Evolutionary conservation across 306 rosid genomes (phyloP).

Genomic region (Cyamopsis tetragonoloba): DNA sequence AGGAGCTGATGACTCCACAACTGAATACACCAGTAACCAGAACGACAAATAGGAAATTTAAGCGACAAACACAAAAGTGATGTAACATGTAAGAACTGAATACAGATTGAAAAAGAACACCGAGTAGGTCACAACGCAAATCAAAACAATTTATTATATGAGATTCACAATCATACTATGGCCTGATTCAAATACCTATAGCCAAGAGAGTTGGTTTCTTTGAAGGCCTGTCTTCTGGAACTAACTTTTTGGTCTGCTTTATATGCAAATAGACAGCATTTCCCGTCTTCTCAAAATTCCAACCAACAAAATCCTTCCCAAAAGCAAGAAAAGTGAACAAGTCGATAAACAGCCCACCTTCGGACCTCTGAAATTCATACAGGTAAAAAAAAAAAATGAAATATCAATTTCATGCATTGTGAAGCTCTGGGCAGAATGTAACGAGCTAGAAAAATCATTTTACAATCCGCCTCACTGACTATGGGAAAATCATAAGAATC

Average conservation of each 20-base stretch:
- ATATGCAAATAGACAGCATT: slow-evolving; percentile 83
- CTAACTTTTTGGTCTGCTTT: slow-evolving; percentile 60
- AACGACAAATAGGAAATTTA: not conserved
- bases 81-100: not conserved
- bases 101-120: not conserved
- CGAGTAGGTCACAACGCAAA: not conserved
- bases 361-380: slow-evolving; percentile 69
- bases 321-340: slow-evolving; percentile 81
- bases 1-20: slow-evolving; percentile 10
- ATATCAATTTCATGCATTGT: not conserved
- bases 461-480: not conserved
- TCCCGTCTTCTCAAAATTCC: slow-evolving; percentile 87
- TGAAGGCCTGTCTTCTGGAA: slow-evolving; percentile 83
- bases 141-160: not conserved
- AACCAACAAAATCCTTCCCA: slow-evolving; percentile 74
- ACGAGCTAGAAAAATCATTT: not conserved
- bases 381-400: not conserved
- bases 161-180: not conserved
- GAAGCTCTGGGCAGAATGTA: not conserved
- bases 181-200: slow-evolving; percentile 47
- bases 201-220: slow-evolving; percentile 88
- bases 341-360: slow-evolving; percentile 82
- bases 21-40: not conserved
- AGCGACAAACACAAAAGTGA: slow-evolving; percentile 2
- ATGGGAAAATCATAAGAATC: not conserved